These are phyloP conservation scores for Pseudogymnoascus sp. DNA, from an alignment of 2,329 filamentous ascomycete genomes.

Conservation along the genomic window DNA sequence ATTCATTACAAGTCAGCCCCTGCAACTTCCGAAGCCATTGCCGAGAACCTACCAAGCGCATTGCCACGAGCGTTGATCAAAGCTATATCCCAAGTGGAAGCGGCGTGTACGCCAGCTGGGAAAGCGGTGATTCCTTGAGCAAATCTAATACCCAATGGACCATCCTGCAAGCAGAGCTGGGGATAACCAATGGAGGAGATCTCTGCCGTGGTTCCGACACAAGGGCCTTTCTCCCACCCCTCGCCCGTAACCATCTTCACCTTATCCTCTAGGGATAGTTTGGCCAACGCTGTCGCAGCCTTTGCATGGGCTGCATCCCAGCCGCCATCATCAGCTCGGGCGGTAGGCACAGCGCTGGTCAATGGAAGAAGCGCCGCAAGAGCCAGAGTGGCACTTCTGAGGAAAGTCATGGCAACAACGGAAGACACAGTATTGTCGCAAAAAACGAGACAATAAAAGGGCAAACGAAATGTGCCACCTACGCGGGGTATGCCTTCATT, in stretches of 20 bases:
- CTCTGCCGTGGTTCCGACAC: conserved; percentile 54
- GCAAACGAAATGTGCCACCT: neutral
- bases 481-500: neutral
- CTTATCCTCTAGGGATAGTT: conserved; percentile 68
- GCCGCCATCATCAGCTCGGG: conserved; percentile 12
- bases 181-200: conserved; percentile 56
- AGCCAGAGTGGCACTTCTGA: neutral
- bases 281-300: conserved; percentile 56
- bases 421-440: neutral
- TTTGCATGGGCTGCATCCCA: conserved; percentile 66
- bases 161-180: conserved; percentile 69
- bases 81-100: conserved; percentile 69
- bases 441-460: neutral
- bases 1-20: conserved; percentile 32
- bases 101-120: conserved; percentile 70
- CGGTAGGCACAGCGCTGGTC: neutral
- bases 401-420: neutral
- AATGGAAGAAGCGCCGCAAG: conserved; percentile 5
- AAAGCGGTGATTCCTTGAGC: conserved; percentile 66
- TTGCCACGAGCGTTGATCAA: conserved; percentile 64
- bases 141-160: conserved; percentile 67
- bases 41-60: conserved; percentile 8
- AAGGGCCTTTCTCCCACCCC: conserved; percentile 65
- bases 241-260: conserved; percentile 70
- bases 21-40: neutral